Evolutionary conservation across 2,329 filamentous ascomycete species (phyloP).

Genomic region (Venturia oleaginea): DNA sequence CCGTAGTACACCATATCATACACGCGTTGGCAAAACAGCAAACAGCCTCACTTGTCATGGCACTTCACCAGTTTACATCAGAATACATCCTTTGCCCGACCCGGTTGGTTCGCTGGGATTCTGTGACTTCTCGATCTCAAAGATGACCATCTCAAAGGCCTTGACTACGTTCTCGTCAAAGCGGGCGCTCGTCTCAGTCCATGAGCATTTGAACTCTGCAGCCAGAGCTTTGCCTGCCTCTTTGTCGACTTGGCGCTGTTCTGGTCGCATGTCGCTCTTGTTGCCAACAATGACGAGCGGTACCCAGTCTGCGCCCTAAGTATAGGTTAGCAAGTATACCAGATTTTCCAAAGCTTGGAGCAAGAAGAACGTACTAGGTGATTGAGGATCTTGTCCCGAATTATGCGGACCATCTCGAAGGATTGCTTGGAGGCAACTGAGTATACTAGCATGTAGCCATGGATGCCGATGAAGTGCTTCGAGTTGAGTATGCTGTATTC

Average conservation of each 20-base stretch:
- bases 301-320: slow-evolving; percentile 79
- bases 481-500: slow-evolving; percentile 98
- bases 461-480: slow-evolving; percentile 98
- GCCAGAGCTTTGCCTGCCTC: slow-evolving; percentile 80
- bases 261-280: slow-evolving; percentile 87
- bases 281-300: slow-evolving; percentile 94
- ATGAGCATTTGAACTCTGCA: slow-evolving; percentile 82
- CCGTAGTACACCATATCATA: not conserved
- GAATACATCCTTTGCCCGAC: slow-evolving; percentile 61
- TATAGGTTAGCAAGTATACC: slow-evolving; percentile 1
- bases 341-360: not conserved
- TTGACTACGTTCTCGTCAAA: slow-evolving; percentile 91
- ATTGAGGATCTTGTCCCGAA: slow-evolving; percentile 94
- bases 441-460: slow-evolving; percentile 97
- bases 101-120: slow-evolving; percentile 78
- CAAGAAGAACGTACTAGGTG: slow-evolving; percentile 60
- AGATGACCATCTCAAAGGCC: slow-evolving; percentile 90
- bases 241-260: slow-evolving; percentile 80
- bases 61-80: slow-evolving; percentile 54
- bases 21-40: not conserved
- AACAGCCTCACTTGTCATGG: not conserved
- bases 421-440: slow-evolving; percentile 90
- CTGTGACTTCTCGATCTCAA: slow-evolving; percentile 87
- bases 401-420: slow-evolving; percentile 95
- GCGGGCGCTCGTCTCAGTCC: slow-evolving; percentile 88